phyloP scores from a whole-genome alignment of 257 asterid genomes.

The Dorcoceras hygrometricum region DNA sequence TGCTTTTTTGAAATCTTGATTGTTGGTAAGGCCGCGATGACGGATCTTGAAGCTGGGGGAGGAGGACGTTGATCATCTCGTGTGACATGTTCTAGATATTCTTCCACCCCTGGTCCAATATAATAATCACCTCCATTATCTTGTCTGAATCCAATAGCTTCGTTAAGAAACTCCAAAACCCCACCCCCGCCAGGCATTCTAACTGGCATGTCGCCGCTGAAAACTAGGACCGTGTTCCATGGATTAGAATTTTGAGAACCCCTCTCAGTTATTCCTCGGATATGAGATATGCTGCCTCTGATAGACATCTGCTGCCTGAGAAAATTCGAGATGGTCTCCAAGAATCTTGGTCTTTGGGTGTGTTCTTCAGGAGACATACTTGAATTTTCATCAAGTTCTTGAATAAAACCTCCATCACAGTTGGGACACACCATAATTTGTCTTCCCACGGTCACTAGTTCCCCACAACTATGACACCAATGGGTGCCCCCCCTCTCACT shows the following conservation, averaged over 20 bases:
- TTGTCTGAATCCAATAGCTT: slow-evolving; percentile 72
- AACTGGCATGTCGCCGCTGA: slow-evolving; percentile 81
- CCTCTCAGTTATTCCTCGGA: slow-evolving; percentile 28
- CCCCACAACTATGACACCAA: slow-evolving; percentile 86
- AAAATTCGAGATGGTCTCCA: slow-evolving; percentile 67
- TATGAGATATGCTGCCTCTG: slow-evolving; percentile 35
- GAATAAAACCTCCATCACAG: slow-evolving; percentile 76
- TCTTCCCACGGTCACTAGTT: slow-evolving; percentile 51
- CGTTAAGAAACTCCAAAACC: slow-evolving; percentile 64
- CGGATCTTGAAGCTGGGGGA: slow-evolving; percentile 75
- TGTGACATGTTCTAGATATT: slow-evolving; percentile 61
- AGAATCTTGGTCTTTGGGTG: slow-evolving; percentile 66
- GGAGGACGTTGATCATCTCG: slow-evolving; percentile 49
- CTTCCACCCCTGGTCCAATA: slow-evolving; percentile 90
- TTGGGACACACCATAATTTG: slow-evolving; percentile 45
- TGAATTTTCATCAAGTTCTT: slow-evolving; percentile 62
- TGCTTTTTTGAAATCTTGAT: slow-evolving; percentile 76
- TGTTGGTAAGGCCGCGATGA: slow-evolving; percentile 62
- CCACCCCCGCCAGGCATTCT: slow-evolving; percentile 72
- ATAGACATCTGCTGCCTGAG: slow-evolving; percentile 57
- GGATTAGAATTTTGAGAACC: slow-evolving; percentile 37
- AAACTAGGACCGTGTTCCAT: slow-evolving; percentile 75
- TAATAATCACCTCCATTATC: slow-evolving; percentile 82
- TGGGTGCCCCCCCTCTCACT: slow-evolving; percentile 53
- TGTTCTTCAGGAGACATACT: slow-evolving; percentile 38